phyloP scores from a whole-genome alignment of 148 eudicot species.

The Heliosperma pusillum region DNA sequence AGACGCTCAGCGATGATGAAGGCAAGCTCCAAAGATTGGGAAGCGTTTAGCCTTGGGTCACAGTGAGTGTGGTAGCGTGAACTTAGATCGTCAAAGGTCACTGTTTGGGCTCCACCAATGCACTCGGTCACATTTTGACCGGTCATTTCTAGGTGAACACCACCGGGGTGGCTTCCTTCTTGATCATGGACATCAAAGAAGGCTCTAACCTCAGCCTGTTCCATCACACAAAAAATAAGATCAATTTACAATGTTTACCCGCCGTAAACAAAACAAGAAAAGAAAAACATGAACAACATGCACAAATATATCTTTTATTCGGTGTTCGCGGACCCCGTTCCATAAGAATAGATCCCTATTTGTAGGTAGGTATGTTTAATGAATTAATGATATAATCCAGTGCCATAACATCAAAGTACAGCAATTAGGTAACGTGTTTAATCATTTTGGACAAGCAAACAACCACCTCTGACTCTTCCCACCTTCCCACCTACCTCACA shows the following conservation, averaged over 20 bases:
- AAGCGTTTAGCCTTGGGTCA: slow-evolving; percentile 62
- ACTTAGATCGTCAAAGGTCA: slow-evolving; percentile 52
- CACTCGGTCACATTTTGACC: slow-evolving; percentile 52
- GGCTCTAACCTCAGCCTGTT: slow-evolving; percentile 62
- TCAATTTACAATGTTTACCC: not conserved
- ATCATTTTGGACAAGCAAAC: slow-evolving; percentile 18
- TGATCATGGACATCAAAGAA: slow-evolving; percentile 69
- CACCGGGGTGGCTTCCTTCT: slow-evolving; percentile 70
- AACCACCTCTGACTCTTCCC: not conserved
- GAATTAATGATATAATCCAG: not conserved
- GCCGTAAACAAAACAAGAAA: no score
- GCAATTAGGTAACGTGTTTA: slow-evolving; percentile 6
- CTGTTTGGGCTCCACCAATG: slow-evolving; percentile 54
- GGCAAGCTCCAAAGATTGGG: slow-evolving; percentile 61
- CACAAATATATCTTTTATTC: no score
- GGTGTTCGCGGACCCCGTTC: not conserved
- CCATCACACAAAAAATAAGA: slow-evolving; percentile 1
- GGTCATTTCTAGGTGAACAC: slow-evolving; percentile 65
- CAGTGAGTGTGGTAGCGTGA: slow-evolving; percentile 57
- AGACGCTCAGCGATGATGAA: slow-evolving; percentile 65
- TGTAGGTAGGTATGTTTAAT: not conserved
- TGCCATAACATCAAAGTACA: not conserved
- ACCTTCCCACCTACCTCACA: slow-evolving; percentile 28
- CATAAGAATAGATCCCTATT: not conserved
- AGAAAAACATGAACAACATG: no score